Conservation (phyloP, 495 filamentous ascomycete genomes). For the Podospora anserina region DNA sequence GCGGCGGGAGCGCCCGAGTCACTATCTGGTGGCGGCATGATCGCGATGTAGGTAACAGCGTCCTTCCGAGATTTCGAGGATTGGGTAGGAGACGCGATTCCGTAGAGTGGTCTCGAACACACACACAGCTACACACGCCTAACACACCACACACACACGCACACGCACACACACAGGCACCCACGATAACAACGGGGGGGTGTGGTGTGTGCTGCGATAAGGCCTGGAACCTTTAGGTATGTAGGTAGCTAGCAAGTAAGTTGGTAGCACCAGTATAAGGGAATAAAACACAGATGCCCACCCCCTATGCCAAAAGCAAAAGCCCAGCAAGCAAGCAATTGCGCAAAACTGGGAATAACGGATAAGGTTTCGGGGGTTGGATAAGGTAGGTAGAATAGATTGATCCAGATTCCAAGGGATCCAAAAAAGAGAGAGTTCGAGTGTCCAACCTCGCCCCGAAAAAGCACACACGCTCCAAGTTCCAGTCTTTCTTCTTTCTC, state of each 20-base stretch:
- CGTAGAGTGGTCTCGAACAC: background rate
- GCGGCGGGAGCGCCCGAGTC: conserved; percentile 33
- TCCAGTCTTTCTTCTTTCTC: conserved; percentile 17
- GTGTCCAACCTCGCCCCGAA: background rate
- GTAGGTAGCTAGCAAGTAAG: background rate
- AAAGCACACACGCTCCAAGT: conserved; percentile 8
- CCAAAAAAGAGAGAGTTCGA: background rate
- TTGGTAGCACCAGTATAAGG: background rate
- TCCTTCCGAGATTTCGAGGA: background rate
- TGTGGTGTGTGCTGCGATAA: conserved; percentile 1
- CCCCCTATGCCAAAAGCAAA: background rate
- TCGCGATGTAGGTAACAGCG: conserved; percentile 14
- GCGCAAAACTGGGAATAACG: background rate
- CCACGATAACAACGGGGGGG: background rate
- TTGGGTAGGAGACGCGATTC: background rate
- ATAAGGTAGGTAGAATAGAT: background rate
- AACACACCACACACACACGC: background rate
- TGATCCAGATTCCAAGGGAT: background rate
- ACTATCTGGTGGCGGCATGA: conserved; percentile 44
- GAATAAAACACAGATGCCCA: background rate
- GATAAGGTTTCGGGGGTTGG: background rate
- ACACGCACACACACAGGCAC: background rate
- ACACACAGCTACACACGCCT: background rate
- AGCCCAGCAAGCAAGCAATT: background rate
- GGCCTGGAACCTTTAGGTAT: background rate